Percentiles rank a stretch among this genome's conserved stretches.
Conservation (phyloP, 768 basidiomycete genomes). For the Phlegmacium glaucopus region DNA sequence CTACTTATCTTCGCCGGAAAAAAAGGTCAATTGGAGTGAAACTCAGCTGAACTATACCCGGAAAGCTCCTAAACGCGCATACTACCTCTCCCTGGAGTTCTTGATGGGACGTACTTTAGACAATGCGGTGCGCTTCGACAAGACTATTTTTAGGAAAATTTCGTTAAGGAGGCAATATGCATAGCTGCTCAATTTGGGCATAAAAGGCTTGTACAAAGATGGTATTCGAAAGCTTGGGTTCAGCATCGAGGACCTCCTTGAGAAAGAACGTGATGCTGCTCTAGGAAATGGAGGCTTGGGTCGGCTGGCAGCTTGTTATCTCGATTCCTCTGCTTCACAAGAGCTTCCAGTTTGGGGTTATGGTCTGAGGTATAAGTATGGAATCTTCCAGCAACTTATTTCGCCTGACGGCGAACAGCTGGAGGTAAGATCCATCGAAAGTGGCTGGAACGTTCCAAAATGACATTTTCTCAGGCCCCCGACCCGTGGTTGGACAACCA, state of each 20-base stretch:
- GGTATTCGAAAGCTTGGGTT: conserved; percentile 82
- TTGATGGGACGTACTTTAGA: conserved; percentile 81
- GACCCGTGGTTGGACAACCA: conserved; percentile 90
- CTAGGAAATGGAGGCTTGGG: conserved; percentile 96
- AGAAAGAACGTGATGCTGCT: conserved; percentile 89
- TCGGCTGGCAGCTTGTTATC: conserved; percentile 94
- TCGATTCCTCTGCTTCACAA: conserved; percentile 88
- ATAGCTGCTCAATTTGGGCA: conserved; percentile 42
- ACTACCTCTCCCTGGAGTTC: conserved; percentile 96
- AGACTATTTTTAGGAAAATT: neutral
- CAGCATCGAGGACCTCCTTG: conserved; percentile 81
- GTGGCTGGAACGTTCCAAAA: neutral
- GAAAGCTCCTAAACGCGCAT: conserved; percentile 84
- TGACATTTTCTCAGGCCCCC: conserved; percentile 47
- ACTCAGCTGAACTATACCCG: conserved; percentile 76
- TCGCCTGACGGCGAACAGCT: conserved; percentile 80
- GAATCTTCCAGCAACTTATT: conserved; percentile 95
- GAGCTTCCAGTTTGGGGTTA: conserved; percentile 96
- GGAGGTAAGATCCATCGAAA: conserved; percentile 39
- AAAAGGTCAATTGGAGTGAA: conserved; percentile 79
- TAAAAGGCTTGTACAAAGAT: conserved; percentile 71
- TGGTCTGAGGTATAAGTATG: conserved; percentile 88
- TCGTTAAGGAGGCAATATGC: neutral
- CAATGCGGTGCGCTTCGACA: conserved; percentile 41
- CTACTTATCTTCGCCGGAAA: conserved; percentile 4